Base-by-base conservation (phyloP, 495 filamentous ascomycete species). In the Talaromyces nanjingensis region DNA sequence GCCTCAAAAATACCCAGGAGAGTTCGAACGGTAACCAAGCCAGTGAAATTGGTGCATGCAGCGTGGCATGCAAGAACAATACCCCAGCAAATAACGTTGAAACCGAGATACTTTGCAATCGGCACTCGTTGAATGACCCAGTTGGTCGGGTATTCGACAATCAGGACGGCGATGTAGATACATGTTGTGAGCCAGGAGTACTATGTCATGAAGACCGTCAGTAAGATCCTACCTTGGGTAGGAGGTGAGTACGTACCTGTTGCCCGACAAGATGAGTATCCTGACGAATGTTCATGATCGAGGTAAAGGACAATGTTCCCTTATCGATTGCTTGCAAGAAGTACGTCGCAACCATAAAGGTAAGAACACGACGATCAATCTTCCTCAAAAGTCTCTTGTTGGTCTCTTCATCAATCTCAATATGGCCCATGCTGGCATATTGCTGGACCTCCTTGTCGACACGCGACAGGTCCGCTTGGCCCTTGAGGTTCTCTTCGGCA, bases 251-350 rank as follows among this genome's bases (percentile, higher is more conserved):
- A 45, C 64, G 3, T 57, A 78, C 74, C 71, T 85, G 70, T 39
- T 87, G 84, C 2, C 81, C 85, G 6, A 76, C 63, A 47, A 89
- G 71, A 31, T 74, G 65, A 0, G 82, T 80, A 67, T 90, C 85
- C 9, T 75, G 69, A 1, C 76, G 74, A 37, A 90, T 82, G 2
- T 84, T 85, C 87, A 90, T 89, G 58, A 89, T 88, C 18, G 87
- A 86, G 4, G 87, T 80, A 68, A 89, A 89, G 3, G 83, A 85
- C 76, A 91, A 70, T 1, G 86, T 89, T 8, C 87, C 87, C 73
- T 90, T 90, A 66, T 89, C 86, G 33, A 91, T 77, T n/a, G 87
- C 86, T 60, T 91, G 88, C 2, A 90, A 72, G 67, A 91, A 91
- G 71, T 90, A 91, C 1, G 76, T 79, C 39, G 63, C 59, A 47